Evolutionary conservation across 441 rosid genomes (phyloP), one percentile per base, ranked within the genome.

Genomic region (Brassica hybrid): DNA sequence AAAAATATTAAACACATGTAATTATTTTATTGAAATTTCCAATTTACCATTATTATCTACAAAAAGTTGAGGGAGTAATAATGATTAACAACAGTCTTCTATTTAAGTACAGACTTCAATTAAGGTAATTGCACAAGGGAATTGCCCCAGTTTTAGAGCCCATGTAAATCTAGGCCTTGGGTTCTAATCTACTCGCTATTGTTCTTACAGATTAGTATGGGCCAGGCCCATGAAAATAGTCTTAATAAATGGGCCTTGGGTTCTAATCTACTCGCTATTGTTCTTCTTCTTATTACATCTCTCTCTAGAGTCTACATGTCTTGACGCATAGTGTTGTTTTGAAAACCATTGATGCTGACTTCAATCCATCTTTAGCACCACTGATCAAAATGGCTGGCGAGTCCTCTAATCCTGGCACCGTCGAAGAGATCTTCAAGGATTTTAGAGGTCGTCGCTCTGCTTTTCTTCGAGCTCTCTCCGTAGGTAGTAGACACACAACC

Each of bases 401-500:
- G 66, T 82, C 91, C n/a, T 87, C 94, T 23, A 89, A 87, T 77
- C 97, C 97, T 72, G 91, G 98, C 69, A 82, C 92, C 30, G 94
- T 92, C 3, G 97, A 94, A 86, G 98, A 90, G 86, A 94, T 94
- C 90, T 89, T 88, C 81, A 92, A 90, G 67, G 98, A 94, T 84
- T 90, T 79, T 78, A 76, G 48, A 69, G 82, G 86, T 71, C 94
- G 97, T 52, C 96, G 94, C 78, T 65, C 86, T 19, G 95, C 83
- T 75, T 87, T 94, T 30, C 85, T 88, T 52, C 88, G 89, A 43
- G 97, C 98, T 84, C 94, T 94, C 75, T 85, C 93, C 64, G 69
- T 45, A 76, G 97, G 96, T 94, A 74, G 14, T 18, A 34, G 17
- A 3, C 43, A 43, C 48, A 8, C 45, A 7, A 32, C 13, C 70